A percentile compares a stretch with the other conserved stretches of the same genome.
phyloP scores from a whole-genome alignment of 1,139 yeast genomes.

The Yamadazyma triangularis region DNA sequence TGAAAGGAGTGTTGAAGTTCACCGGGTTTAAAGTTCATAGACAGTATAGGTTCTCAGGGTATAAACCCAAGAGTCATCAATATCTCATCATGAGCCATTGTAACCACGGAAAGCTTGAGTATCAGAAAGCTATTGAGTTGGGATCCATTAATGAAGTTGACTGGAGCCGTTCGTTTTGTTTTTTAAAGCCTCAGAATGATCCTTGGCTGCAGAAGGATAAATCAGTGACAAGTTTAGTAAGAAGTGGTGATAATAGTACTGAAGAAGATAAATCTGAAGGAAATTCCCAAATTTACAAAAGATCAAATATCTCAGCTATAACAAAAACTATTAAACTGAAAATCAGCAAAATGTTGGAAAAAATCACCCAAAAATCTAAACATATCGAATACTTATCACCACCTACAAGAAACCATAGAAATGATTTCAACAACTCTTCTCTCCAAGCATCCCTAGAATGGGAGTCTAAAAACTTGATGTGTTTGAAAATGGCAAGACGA shows the following conservation, averaged over 20 bases:
- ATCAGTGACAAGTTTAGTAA: conserved; percentile 9
- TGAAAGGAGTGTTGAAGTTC: conserved; percentile 31
- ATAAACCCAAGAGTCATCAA: conserved; percentile 39
- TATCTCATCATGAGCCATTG: conserved; percentile 53
- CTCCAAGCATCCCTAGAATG: conserved; percentile 23
- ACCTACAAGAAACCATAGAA: conserved; percentile 13
- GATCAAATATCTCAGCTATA: conserved; percentile 1
- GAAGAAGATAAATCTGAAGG: too few species aligned
- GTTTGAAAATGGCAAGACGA: conserved; percentile 62
- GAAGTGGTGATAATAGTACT: too few species aligned
- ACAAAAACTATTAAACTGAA: conserved; percentile 12
- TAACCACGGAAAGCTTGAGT: conserved; percentile 47
- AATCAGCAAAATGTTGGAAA: conserved; percentile 20
- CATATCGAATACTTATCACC: conserved; percentile 25
- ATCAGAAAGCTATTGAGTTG: conserved; percentile 35
- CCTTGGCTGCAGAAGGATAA: conserved; percentile 7
- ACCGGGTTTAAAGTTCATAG: conserved; percentile 60
- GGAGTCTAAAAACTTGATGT: conserved; percentile 35
- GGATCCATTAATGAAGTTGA: conserved; percentile 37
- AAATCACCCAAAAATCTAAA: conserved; percentile 14
- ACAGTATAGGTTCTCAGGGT: conserved; percentile 40
- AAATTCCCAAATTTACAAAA: too few species aligned
- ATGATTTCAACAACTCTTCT: conserved; percentile 17
- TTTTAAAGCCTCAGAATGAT: conserved; percentile 26
- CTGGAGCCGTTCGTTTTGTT: conserved; percentile 54